Base-by-base conservation (phyloP, 1,139 yeast genomes). In the Yamadazyma epiphylla region DNA sequence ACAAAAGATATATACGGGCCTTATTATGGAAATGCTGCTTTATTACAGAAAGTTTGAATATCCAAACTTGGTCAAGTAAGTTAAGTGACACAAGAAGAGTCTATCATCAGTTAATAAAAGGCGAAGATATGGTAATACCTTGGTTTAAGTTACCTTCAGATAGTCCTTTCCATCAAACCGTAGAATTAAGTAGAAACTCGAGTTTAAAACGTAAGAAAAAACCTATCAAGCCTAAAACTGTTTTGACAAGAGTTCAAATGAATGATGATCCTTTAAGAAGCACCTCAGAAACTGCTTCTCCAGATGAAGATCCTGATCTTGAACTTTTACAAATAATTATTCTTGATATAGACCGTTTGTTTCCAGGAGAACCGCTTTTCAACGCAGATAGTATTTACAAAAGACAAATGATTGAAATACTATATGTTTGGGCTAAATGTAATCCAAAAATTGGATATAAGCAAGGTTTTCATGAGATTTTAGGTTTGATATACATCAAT, bases 401-500 rank as follows among this genome's bases (percentile, higher is more conserved):
- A 43, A 46, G 55, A 9, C 67, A 64, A 27, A 55, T 81, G 37
- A 62, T 73, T 14, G 72, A 74, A 41, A 58, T 80, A 3, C 48
- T 81, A 17, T 80, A 62, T 50, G 58, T 72, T 5, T 77, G 80
- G 70, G 57, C 77, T 19, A 68, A 70, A 43, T 63, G 69, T 40
- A 74, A 76, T 43, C 67, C 71, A 15, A 51, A 55, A 24, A 60
- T 67, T n/a, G 74, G 77, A 2, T 81, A 81, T 49, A 78, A 74
- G 43, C 89, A 81, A 47, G 89, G 89, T 0, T 63, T 75, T 38
- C 89, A 81, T 52, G 89, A 81, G 48, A 60, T 81, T 10, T 59
- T 78, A 39, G 88, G 86, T 1, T 49, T 79, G 35, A 58, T 81
- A 2, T 79, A 69, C 46, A 53, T 75, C 35, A 71, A 68, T 36